Percentiles rank a stretch among this genome's conserved stretches.
Conservation (phyloP, 2,329 filamentous ascomycete genomes). For the Tolypocladium capitatum region DNA sequence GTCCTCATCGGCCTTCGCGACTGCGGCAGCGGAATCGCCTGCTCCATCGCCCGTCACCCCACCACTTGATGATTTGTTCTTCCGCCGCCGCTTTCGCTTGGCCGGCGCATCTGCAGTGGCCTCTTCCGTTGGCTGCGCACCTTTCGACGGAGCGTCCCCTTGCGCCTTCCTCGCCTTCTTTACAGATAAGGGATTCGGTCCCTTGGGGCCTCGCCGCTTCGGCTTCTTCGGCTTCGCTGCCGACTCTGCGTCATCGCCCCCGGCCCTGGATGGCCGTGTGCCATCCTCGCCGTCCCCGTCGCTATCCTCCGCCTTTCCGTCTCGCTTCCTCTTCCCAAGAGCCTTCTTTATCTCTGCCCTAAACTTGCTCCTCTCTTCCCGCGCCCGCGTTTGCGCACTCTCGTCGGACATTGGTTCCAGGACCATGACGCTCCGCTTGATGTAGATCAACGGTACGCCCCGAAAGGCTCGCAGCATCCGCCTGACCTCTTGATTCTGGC, state of each 20-base stretch:
- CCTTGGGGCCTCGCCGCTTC: slow-evolving; percentile 48
- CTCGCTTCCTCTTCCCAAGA: slow-evolving; percentile 37
- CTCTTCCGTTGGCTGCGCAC: slow-evolving; percentile 11
- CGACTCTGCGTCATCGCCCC: slow-evolving; percentile 21
- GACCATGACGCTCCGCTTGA: slow-evolving; percentile 63
- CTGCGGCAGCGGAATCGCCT: slow-evolving; percentile 3
- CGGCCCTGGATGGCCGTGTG: not conserved
- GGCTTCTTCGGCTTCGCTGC: slow-evolving; percentile 38
- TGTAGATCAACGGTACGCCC: slow-evolving; percentile 66
- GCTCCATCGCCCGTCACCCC: slow-evolving; percentile 7
- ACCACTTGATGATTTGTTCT: slow-evolving; percentile 11
- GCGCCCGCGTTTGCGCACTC: slow-evolving; percentile 48
- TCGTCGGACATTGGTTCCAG: slow-evolving; percentile 58
- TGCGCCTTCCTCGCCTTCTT: slow-evolving; percentile 51
- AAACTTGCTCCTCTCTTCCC: slow-evolving; percentile 64
- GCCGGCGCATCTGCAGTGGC: slow-evolving; percentile 10
- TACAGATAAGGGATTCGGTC: slow-evolving; percentile 56
- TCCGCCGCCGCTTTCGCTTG: slow-evolving; percentile 20
- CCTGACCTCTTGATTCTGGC: slow-evolving; percentile 53
- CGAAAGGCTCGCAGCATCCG: slow-evolving; percentile 50
- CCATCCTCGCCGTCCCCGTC: slow-evolving; percentile 28
- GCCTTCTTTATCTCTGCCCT: slow-evolving; percentile 49
- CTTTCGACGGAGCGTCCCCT: slow-evolving; percentile 17
- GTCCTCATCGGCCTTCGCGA: slow-evolving; percentile 6
- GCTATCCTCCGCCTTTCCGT: slow-evolving; percentile 23